Evolutionary conservation across 768 basidiomycete genomes (phyloP), one percentile per base, ranked within the genome.

Genomic region (Lactarius pseudohatsudake): DNA sequence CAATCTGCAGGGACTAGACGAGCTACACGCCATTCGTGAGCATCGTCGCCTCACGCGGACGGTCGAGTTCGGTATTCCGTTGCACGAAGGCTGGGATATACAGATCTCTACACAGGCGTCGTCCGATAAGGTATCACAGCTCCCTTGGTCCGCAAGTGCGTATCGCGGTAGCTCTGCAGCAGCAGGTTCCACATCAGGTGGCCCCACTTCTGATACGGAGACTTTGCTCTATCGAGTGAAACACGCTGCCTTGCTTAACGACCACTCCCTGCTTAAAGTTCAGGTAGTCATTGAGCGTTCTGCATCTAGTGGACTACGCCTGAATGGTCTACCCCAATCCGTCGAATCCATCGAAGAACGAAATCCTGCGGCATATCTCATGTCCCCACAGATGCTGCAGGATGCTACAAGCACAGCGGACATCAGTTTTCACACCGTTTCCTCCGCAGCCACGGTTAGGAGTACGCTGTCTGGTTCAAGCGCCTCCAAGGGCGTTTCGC

Each of bases 41-140:
- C 83, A 85, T 63, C 81, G 84, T 63, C 82, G 91, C 53, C 79
- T 93, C 20, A 87, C 86, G 22, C 83, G 94, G 45, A 86, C 90
- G 2, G 81, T 96, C 56, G 92, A 97, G 78, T 91, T 89, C 72
- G 78, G 86, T n/a, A 76, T 98, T 38, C 91, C 92, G 4, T 81
- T 85, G 1, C 77, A 81, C 20, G 87, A 90, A 68, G 90, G 92
- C 32, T 98, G 92, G 94, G 94, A 94, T 71, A 84, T 95, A 1
- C 92, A 89, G 71, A 79, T 96, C 32, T 82, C 88, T 5, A 85
- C 86, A 34, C 88, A 84, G 74, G 90, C 88, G 7, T 89, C 90
- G 1, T 89, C 87, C 0, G 85, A 88, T 40, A 85, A 84, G 62
- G 86, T 90, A 10, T 86, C 90, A 71, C 79, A 81, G 59, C 81